Evolutionary conservation across 345 rosid species (phyloP).

Genomic region (Heritiera littoralis): DNA sequence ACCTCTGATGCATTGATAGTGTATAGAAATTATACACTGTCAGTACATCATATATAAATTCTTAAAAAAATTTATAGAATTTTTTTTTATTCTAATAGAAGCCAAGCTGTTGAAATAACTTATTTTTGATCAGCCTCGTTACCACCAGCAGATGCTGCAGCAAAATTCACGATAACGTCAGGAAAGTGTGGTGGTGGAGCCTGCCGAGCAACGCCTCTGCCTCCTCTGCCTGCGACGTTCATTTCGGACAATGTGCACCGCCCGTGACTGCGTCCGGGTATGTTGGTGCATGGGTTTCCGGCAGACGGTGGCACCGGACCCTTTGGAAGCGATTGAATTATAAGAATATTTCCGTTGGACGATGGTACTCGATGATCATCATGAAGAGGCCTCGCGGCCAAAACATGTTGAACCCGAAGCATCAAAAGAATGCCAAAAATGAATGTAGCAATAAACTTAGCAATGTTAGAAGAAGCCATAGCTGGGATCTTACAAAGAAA

Average conservation of each 20-base stretch:
- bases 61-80: neutral
- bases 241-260: slow-evolving; percentile 28
- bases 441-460: neutral
- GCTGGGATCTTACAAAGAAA: neutral
- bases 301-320: slow-evolving; percentile 38
- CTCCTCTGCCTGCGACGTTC: slow-evolving; percentile 28
- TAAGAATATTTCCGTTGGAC: neutral
- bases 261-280: slow-evolving; percentile 34
- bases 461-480: neutral
- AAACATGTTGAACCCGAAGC: slow-evolving; percentile 12
- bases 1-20: no score
- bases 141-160: neutral
- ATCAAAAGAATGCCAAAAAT: neutral
- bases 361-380: neutral
- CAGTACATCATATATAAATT: no score
- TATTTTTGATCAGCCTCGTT: slow-evolving; percentile 14
- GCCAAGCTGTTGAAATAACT: slow-evolving; percentile 16
- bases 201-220: neutral
- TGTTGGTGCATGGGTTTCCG: slow-evolving; percentile 39
- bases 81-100: neutral
- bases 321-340: slow-evolving; percentile 37
- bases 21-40: no score
- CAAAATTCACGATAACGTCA: slow-evolving; percentile 1
- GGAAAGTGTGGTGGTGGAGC: slow-evolving; percentile 19
- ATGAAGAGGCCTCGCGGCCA: slow-evolving; percentile 36